Evolutionary conservation across 2,329 filamentous ascomycete species (phyloP), one percentile per base, ranked within the genome.

Genomic region (Albifimbria verrucaria): DNA sequence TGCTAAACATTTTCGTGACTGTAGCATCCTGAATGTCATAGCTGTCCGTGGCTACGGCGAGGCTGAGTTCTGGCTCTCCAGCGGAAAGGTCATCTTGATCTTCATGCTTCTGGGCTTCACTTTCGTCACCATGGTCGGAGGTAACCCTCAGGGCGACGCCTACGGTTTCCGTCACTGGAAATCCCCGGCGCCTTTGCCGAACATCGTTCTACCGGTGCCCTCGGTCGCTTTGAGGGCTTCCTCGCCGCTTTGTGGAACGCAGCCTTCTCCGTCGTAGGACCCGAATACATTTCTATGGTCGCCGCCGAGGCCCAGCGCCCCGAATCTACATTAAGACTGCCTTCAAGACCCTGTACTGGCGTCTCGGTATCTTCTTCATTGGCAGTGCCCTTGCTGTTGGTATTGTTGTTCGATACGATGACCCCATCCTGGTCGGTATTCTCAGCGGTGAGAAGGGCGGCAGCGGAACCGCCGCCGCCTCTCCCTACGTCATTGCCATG

Each of bases 61-160:
- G 65, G 81, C 86, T 11, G 89, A 92, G 63, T 92, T 92, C 62
- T 86, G 80, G 79, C 72, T 85, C 3, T 79, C 81, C 2, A 72
- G 70, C 39, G 83, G 84, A 57, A 89, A 89, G 66, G 77, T 89
- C 28, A 67, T 89, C 21, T 75, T 89, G 46, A 87, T 88, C 59
- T 73, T 86, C 55, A 82, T 85, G 12, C 74, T 90, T 50, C 86
- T 90, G 66, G 71, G 77, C 62, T 92, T 88, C 70, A 92, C 89
- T n/a, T 88, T 93, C 64, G 78, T 93, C 60, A 86, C 84, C 48
- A 91, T 92, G 86, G 75, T 90, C 7, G 89, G 89, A 32, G 89
- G 87, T 25, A 92, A 92, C 59, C 89, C 89, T 0, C 65, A 83
- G 6, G 73, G 82, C 47, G 86, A 89, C 60, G 76, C 82, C 2